phyloP scores from a whole-genome alignment of 176 grass and related monocot genomes.

The Oryza coarctata region DNA sequence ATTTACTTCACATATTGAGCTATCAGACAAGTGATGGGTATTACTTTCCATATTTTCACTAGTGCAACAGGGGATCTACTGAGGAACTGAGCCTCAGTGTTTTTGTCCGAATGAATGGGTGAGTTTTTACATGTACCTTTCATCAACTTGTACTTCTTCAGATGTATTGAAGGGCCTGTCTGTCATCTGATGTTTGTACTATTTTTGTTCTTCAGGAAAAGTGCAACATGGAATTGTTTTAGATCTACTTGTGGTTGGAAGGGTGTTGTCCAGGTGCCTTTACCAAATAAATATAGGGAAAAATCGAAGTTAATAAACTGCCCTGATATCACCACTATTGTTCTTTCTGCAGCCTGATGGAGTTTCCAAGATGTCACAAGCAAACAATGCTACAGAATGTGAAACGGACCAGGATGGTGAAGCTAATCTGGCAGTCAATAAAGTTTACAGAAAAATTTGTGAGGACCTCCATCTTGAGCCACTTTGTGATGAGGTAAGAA shows the following conservation, averaged over 20 bases:
- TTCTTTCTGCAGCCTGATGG: constrained; percentile 44
- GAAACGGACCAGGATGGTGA: constrained; percentile 30
- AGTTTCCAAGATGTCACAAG: constrained; percentile 22
- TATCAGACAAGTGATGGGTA: constrained; percentile 16
- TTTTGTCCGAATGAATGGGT: constrained; percentile 45
- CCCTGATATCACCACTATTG: background rate
- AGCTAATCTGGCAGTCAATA: constrained; percentile 26
- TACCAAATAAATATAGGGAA: constrained; percentile 10
- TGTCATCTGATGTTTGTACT: constrained; percentile 15
- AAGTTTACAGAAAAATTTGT: constrained; percentile 53
- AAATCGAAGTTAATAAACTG: constrained; percentile 9
- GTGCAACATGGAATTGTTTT: constrained; percentile 73
- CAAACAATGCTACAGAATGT: constrained; percentile 21
- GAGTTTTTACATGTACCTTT: constrained; percentile 38
- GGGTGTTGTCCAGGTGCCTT: constrained; percentile 49
- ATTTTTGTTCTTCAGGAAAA: constrained; percentile 44
- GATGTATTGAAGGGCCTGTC: background rate
- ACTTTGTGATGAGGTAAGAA: constrained; percentile 69
- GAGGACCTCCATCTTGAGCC: constrained; percentile 72
- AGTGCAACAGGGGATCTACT: constrained; percentile 62
- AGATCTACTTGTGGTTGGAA: constrained; percentile 79
- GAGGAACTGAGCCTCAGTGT: constrained; percentile 52
- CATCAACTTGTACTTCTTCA: constrained; percentile 19
- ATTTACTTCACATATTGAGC: constrained; percentile 3
- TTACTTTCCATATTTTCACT: constrained; percentile 40